Evolutionary conservation across 768 basidiomycete genomes (phyloP).

Genomic region (Boletellus sp.): DNA sequence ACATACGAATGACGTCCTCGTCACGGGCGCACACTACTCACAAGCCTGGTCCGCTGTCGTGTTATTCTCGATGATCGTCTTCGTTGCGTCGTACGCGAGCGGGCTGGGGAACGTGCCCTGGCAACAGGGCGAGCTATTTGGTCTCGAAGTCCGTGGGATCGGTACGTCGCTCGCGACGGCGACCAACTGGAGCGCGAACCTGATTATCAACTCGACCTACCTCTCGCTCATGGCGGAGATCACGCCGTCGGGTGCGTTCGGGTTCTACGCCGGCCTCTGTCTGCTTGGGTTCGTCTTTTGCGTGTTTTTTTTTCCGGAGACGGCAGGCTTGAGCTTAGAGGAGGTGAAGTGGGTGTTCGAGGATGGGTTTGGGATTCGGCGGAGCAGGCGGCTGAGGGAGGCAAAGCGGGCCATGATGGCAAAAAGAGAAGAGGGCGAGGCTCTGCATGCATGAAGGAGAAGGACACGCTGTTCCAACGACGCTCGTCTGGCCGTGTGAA

Average conservation of each 20-base stretch:
- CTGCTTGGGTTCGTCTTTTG: slow-evolving; percentile 68
- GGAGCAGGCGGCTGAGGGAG: slow-evolving; percentile 45
- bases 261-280: slow-evolving; percentile 73
- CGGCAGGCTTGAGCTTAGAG: slow-evolving; percentile 67
- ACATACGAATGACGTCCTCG: slow-evolving; percentile 56
- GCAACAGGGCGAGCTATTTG: slow-evolving; percentile 85
- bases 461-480: neutral
- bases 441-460: neutral
- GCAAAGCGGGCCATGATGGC: slow-evolving; percentile 17
- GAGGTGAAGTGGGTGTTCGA: slow-evolving; percentile 62
- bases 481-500: neutral
- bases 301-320: slow-evolving; percentile 72
- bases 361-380: slow-evolving; percentile 59
- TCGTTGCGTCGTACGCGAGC: slow-evolving; percentile 78
- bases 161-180: slow-evolving; percentile 73
- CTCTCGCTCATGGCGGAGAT: slow-evolving; percentile 72
- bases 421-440: neutral
- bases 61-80: slow-evolving; percentile 77
- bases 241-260: slow-evolving; percentile 73
- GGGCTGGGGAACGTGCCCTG: slow-evolving; percentile 80
- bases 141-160: slow-evolving; percentile 74
- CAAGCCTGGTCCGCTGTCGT: slow-evolving; percentile 64
- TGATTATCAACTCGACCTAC: slow-evolving; percentile 77
- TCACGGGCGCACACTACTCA: slow-evolving; percentile 57
- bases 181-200: slow-evolving; percentile 74